phyloP scores from a whole-genome alignment of 495 filamentous ascomycete genomes.

The Podospora pseudoanserina region DNA sequence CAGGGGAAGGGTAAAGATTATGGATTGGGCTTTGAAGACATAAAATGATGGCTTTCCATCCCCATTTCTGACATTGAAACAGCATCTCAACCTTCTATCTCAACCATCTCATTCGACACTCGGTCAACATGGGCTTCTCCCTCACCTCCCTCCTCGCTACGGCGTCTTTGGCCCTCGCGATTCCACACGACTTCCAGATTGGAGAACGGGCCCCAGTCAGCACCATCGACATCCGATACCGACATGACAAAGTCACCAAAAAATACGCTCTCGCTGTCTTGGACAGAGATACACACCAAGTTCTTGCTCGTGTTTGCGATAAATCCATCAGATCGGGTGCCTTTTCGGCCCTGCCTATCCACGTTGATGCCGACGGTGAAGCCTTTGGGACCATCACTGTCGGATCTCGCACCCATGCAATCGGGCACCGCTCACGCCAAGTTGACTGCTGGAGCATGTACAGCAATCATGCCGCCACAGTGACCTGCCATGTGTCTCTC shows the following conservation, averaged over 20 bases:
- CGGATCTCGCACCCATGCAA: neutral
- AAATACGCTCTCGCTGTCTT: neutral
- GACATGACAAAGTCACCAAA: neutral
- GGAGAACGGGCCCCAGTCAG: neutral
- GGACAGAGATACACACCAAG: neutral
- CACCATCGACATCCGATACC: neutral
- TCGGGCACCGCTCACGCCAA: neutral
- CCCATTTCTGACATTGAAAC: neutral
- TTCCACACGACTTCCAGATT: neutral
- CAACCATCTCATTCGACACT: too few species aligned
- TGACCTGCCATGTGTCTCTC: neutral
- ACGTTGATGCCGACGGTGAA: neutral
- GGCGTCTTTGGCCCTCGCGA: neutral
- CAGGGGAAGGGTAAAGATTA: neutral
- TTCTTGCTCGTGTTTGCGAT: neutral
- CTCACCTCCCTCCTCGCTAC: neutral
- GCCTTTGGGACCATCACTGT: neutral
- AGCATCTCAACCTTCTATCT: neutral
- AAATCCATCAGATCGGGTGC: neutral
- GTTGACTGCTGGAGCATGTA: neutral
- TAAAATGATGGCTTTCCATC: neutral
- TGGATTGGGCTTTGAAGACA: neutral
- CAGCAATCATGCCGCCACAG: neutral
- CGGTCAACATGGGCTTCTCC: neutral
- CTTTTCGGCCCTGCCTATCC: neutral